phyloP scores from a whole-genome alignment of 768 basidiomycete genomes.

The Glaciozyma martinii region DNA sequence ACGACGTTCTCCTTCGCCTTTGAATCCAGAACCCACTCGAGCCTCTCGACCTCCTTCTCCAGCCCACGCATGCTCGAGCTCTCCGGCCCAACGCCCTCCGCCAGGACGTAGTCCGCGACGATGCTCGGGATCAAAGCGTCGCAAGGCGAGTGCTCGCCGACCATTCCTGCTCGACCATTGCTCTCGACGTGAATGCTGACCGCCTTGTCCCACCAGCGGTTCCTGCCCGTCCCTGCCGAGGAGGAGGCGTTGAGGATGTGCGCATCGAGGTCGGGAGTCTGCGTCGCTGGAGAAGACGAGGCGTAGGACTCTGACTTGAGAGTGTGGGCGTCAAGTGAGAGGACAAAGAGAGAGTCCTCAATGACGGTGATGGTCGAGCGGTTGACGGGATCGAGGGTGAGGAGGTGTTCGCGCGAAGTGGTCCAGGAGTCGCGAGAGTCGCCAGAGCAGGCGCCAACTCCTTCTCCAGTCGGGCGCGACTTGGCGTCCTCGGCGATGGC shows the following conservation, averaged over 20 bases:
- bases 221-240: constrained; percentile 53
- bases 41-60: constrained; percentile 47
- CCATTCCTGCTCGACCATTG: constrained; percentile 70
- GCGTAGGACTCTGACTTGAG: constrained; percentile 37
- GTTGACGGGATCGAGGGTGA: constrained; percentile 62
- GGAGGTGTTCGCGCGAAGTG: constrained; percentile 58
- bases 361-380: constrained; percentile 53
- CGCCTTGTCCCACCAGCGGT: constrained; percentile 86
- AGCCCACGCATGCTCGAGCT: constrained; percentile 26
- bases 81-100: constrained; percentile 40
- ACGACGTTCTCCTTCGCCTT: constrained; percentile 51
- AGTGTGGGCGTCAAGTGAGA: constrained; percentile 72
- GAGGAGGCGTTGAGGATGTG: constrained; percentile 68
- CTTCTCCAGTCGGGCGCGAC: constrained; percentile 41
- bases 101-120: constrained; percentile 70
- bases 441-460: constrained; percentile 63
- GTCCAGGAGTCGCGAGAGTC: constrained; percentile 79
- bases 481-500: constrained; percentile 54
- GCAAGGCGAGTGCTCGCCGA: constrained; percentile 82
- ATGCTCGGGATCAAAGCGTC: constrained; percentile 86
- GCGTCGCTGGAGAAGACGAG: constrained; percentile 14
- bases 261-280: constrained; percentile 50
- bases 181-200: constrained; percentile 74
- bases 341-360: constrained; percentile 63
- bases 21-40: constrained; percentile 69